Conservation (phyloP, 768 basidiomycete genomes). For the Trametes gibbosa region DNA sequence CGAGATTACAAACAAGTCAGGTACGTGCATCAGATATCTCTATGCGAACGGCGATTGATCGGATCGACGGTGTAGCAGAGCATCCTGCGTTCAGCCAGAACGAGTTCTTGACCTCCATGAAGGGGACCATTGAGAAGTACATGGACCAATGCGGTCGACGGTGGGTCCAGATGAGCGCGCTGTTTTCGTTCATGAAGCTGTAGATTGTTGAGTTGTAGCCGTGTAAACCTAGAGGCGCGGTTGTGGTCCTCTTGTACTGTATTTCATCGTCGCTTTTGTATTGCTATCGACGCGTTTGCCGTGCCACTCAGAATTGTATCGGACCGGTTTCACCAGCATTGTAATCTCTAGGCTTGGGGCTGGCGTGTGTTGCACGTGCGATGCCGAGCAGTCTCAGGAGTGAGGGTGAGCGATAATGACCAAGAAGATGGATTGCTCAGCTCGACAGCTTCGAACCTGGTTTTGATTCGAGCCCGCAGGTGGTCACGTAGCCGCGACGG, state of each 20-base stretch:
- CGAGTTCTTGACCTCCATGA: slow-evolving; percentile 51
- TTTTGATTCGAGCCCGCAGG: slow-evolving; percentile 9
- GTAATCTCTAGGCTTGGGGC: neutral
- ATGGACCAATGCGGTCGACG: slow-evolving; percentile 85
- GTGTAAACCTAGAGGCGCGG: neutral
- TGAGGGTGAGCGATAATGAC: too few relatives aligned
- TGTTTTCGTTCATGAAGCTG: slow-evolving; percentile 83
- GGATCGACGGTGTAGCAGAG: slow-evolving; percentile 39
- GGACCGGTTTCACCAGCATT: too few relatives aligned
- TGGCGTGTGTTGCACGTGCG: neutral
- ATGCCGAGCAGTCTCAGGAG: neutral
- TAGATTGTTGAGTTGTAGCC: slow-evolving; percentile 21
- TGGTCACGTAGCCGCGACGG: slow-evolving; percentile 54
- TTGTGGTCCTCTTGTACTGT: neutral
- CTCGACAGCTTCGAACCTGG: slow-evolving; percentile 2
- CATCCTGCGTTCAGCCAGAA: slow-evolving; percentile 52
- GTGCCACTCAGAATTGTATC: neutral
- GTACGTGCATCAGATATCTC: slow-evolving; percentile 29
- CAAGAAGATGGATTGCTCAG: neutral
- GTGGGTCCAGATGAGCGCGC: slow-evolving; percentile 76
- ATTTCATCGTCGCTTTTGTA: slow-evolving; percentile 7
- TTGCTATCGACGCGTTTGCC: slow-evolving; percentile 10
- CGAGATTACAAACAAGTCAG: slow-evolving; percentile 67
- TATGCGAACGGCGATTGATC: neutral
- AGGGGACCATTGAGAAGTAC: slow-evolving; percentile 66